A percentile compares a stretch with the other conserved stretches of the same genome.
Evolutionary conservation across 768 basidiomycete genomes (phyloP).

Genomic region (Termitomyces bulborhizus): DNA sequence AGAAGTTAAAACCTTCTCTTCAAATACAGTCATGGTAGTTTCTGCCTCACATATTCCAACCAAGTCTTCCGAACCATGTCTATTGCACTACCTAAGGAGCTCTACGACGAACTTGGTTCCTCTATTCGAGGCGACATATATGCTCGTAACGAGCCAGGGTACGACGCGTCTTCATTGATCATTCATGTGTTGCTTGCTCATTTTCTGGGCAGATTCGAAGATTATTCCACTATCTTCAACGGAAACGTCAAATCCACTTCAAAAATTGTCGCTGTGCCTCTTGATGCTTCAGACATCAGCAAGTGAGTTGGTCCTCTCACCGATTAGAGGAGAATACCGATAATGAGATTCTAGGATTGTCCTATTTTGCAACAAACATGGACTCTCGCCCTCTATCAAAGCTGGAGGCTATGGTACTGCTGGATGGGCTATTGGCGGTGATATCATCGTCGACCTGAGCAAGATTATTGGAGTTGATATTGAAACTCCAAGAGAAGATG

Average conservation of each 20-base stretch:
- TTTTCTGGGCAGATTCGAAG: conserved; percentile 31
- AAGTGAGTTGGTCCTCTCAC: conserved; percentile 39
- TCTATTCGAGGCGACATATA: conserved; percentile 43
- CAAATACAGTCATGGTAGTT: conserved; percentile 1
- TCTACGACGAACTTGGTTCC: conserved; percentile 39
- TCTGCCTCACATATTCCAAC: neutral
- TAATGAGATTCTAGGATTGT: conserved; percentile 41
- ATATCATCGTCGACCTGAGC: conserved; percentile 78
- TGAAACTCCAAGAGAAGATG: conserved; percentile 48
- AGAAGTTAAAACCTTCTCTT: neutral
- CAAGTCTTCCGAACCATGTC: conserved; percentile 1
- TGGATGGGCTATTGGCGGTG: conserved; percentile 84
- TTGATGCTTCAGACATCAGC: conserved; percentile 79
- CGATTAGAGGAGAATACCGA: neutral
- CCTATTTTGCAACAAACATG: conserved; percentile 66
- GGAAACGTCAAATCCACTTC: conserved; percentile 61
- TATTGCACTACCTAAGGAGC: conserved; percentile 23
- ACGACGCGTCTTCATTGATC: conserved; percentile 8
- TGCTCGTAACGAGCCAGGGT: conserved; percentile 37
- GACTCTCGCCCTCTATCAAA: conserved; percentile 73
- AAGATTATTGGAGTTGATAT: conserved; percentile 64
- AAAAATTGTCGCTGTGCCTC: conserved; percentile 62
- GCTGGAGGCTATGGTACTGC: conserved; percentile 90
- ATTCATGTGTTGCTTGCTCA: neutral
- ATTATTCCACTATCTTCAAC: conserved; percentile 63